Evolutionary conservation across 176 grass and related monocot species (phyloP), one percentile per base, ranked within the genome.

Genomic region (Triticum timopheevii): DNA sequence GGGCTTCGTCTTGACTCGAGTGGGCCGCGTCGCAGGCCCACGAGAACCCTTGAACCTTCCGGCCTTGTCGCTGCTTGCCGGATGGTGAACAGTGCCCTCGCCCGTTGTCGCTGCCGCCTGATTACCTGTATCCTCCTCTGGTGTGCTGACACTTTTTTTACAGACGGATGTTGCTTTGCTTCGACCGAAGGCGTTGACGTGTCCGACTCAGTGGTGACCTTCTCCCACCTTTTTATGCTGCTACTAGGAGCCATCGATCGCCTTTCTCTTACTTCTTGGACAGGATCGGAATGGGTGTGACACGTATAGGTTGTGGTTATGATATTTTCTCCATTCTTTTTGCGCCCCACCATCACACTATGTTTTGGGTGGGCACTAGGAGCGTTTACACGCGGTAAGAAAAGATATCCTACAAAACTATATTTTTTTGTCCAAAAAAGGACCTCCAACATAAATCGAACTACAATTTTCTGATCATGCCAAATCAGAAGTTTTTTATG

Each of bases 281-380:
- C 67, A 82, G 20, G 44, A 82, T 70, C 30, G 50, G 65, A 9
- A 38, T 39, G 66, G 13, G 30, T 49, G 22, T 73, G 68, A 62
- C 69, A 62, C 31, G 31, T 31, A 31, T 31, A 31, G 31, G 31
- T 31, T 83, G 6, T 40, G 50, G 22, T 5, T 11, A 7, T 69
- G 68, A 83, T 73, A 62, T 39, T 83, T 59, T 83, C 65, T 56
- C 15, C 24, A 65, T 65, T 54, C 7, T 40, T 73, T 25, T 10
- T 19, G 80, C 19, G 47, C 38, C 24, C 39, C 74, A 28, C 13
- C 71, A 61, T 22, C 5, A 12, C 28, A 12, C 8, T 36, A 1
- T 39, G 52, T 62, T 79, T 62, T 27, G 20, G 5, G 22, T 38
- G 36, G 13, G 27, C 13, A 30, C 1, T 7, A 65, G 15, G 65